These are phyloP conservation scores for Hirschioporus abietinus DNA, from an alignment of 768 basidiomycete species.

Conservation along the genomic window DNA sequence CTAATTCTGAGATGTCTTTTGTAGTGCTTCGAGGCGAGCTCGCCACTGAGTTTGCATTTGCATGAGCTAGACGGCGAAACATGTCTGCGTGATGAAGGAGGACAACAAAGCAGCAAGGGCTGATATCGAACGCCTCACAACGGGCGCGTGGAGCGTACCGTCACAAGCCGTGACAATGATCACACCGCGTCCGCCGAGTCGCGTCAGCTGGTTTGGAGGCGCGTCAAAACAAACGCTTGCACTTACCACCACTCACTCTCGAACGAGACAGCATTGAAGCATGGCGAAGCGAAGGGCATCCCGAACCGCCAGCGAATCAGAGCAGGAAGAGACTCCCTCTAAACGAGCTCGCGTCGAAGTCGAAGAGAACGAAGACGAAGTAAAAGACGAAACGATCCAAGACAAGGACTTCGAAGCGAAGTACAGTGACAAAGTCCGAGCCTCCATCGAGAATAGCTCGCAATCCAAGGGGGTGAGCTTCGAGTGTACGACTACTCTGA, in stretches of 20 bases:
- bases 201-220: background rate
- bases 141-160: background rate
- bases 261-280: background rate
- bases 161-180: background rate
- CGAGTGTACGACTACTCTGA: background rate
- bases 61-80: background rate
- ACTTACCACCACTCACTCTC: background rate
- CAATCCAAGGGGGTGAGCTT: conserved; percentile 39
- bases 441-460: conserved; percentile 41
- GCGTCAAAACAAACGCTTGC: background rate
- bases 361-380: conserved; percentile 29
- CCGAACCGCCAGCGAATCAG: conserved; percentile 36
- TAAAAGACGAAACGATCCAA: conserved; percentile 40
- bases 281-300: conserved; percentile 10
- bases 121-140: conserved; percentile 1
- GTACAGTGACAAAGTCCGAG: conserved; percentile 51
- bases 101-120: background rate
- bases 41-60: background rate
- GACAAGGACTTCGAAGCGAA: conserved; percentile 63
- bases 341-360: conserved; percentile 12
- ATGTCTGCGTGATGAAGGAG: background rate
- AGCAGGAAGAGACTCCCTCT: conserved; percentile 18
- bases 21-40: background rate
- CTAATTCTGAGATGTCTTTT: background rate
- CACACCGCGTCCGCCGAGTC: background rate